Evolutionary conservation across 2,329 filamentous ascomycete species (phyloP).

Genomic region (Hymenoscyphus linearis): DNA sequence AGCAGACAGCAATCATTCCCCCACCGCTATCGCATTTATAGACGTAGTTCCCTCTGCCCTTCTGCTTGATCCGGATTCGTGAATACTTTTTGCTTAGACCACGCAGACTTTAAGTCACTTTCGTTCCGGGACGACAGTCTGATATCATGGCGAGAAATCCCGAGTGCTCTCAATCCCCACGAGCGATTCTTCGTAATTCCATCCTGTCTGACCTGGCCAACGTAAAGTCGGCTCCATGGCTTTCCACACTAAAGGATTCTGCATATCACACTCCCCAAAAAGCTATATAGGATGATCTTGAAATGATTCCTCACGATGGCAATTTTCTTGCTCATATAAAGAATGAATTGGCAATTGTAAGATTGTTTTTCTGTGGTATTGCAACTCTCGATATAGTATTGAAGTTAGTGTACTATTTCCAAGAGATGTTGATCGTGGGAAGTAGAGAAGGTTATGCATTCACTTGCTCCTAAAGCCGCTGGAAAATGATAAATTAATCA

Average conservation of each 20-base stretch:
- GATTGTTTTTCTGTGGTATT: not conserved
- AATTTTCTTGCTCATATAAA: not conserved
- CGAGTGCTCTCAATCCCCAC: not conserved
- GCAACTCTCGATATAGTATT: not conserved
- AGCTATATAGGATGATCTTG: not conserved
- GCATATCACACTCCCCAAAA: not conserved
- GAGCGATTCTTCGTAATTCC: not conserved
- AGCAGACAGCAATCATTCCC: accelerated
- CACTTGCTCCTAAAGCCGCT: no score
- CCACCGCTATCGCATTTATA: not conserved
- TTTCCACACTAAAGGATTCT: not conserved
- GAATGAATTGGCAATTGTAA: not conserved
- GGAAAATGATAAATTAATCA: no score
- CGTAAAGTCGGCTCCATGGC: not conserved
- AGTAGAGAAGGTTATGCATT: no score
- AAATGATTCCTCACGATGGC: not conserved
- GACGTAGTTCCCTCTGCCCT: not conserved
- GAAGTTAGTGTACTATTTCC: no score
- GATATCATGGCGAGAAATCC: not conserved
- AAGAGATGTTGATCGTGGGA: no score
- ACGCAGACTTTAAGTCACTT: no score
- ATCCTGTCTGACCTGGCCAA: not conserved
- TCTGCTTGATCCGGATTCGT: no score
- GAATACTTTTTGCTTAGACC: no score
- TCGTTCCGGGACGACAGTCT: not conserved